Base-by-base conservation (phyloP, 805 yeast species). In the Candida ipomoeae region DNA sequence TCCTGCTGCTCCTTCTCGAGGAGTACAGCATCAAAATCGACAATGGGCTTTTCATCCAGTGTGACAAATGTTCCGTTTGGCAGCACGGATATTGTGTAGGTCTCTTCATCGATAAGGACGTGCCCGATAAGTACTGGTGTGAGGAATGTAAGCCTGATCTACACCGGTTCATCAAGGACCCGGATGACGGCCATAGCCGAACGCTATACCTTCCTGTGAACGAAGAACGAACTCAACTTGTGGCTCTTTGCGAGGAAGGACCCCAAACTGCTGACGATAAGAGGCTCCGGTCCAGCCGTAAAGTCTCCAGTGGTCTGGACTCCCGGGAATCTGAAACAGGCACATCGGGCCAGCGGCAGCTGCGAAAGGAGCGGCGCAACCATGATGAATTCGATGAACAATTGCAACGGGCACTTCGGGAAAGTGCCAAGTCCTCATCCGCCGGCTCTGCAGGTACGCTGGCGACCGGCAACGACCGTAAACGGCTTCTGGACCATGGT, bases 21-120 rank as follows among this genome's bases (percentile, higher is more conserved):
- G 75, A 73, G 45, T 73, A 67, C 55, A 62, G 57, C 44, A 69
- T 73, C 49, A 68, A 68, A 48, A 62, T 68, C 45, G 82, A 79
- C 51, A 70, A 75, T 17, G 94, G 92, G 2, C 74, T 86, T 46
- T 87, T 80, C 62, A 87, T 87, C 57, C 94, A 87, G 62, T 87
- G 95, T 75, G 99, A 94, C 62, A 78, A 79, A 55, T 92, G 99
- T 70, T 83, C 88, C 17, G 96, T 86, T 6, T 92, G 99, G 99
- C 99, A 92, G 67, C 99, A 92, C 66, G 98, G 97, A 1, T 89
- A 77, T 69, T 92, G 99, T 73, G 97, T 92, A 35, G 96, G 97
- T 0, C 82, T 92, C 51, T 75, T 75, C 48, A 82, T 81, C 46
- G 89, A 84, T 54, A 82, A 80, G 13, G 84, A 81, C 45, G 88